A percentile compares a stretch with the other conserved stretches of the same genome.
These are phyloP conservation scores for Sclerotiophoma versabilis DNA, from an alignment of 2,329 filamentous ascomycete species.

Conservation along the genomic window DNA sequence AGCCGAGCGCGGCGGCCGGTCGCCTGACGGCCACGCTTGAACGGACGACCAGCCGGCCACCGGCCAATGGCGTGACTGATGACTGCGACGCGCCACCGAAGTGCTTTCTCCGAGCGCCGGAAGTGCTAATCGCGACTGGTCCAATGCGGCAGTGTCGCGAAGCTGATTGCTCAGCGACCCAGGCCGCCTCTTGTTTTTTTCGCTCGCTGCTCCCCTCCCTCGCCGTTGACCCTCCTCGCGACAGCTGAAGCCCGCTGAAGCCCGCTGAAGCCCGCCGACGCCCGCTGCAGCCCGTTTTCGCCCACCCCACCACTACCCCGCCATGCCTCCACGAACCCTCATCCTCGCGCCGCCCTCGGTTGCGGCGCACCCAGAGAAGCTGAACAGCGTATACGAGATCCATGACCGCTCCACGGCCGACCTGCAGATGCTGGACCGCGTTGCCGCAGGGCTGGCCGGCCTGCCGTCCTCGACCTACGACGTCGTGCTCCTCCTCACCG, in stretches of 20 bases:
- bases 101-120: conserved; percentile 20
- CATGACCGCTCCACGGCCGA: conserved; percentile 82
- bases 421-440: conserved; percentile 96
- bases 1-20: conserved; percentile 1
- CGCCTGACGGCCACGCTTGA: conserved; percentile 16
- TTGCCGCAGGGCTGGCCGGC: conserved; percentile 79
- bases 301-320: conserved; percentile 25
- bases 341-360: conserved; percentile 91
- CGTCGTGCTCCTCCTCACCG: conserved; percentile 81
- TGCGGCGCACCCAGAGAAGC: conserved; percentile 80
- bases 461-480: conserved; percentile 83
- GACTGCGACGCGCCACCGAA: conserved; percentile 13
- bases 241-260: neutral
- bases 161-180: conserved; percentile 20
- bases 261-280: conserved; percentile 6
- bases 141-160: conserved; percentile 15
- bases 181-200: conserved; percentile 3
- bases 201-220: neutral
- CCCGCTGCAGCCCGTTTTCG: conserved; percentile 3
- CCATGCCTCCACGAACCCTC: conserved; percentile 67
- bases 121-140: conserved; percentile 13
- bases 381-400: conserved; percentile 73
- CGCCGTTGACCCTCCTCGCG: conserved; percentile 2
- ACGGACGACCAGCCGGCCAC: conserved; percentile 4
- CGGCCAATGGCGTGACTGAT: conserved; percentile 1